Conservation (phyloP, 106 monocot genomes). For the Allium sativum region DNA sequence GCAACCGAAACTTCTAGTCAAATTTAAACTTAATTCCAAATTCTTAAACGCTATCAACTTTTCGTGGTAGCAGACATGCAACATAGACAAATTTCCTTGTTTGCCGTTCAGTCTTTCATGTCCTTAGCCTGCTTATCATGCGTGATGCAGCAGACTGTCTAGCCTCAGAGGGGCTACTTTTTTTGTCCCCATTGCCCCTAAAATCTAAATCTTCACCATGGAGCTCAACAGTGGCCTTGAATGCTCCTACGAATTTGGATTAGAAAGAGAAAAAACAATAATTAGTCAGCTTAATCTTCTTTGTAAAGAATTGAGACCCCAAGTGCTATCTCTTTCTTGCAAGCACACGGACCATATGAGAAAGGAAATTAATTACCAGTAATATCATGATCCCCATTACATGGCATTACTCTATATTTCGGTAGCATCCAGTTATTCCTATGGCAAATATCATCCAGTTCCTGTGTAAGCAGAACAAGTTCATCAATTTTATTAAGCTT, state of each 20-base stretch:
- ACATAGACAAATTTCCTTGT: too few species aligned
- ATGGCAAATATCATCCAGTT: constrained; percentile 36
- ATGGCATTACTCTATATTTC: constrained; percentile 39
- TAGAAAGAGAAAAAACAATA: too few species aligned
- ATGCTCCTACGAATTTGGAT: background rate
- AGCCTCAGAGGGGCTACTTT: constrained; percentile 11
- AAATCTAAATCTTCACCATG: constrained; percentile 11
- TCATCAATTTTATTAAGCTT: too few species aligned
- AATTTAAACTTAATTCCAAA: too few species aligned
- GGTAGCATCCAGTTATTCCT: constrained; percentile 38
- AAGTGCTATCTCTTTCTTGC: too few species aligned
- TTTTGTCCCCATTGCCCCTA: background rate
- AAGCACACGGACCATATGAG: too few species aligned
- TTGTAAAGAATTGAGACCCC: too few species aligned
- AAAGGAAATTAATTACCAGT: background rate
- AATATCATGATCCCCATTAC: constrained; percentile 15
- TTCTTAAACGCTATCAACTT: too few species aligned
- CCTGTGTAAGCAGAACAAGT: constrained; percentile 16
- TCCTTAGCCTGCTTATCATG: constrained; percentile 9
- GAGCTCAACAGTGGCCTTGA: constrained; percentile 1
- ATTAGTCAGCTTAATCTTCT: too few species aligned
- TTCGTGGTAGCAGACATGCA: too few species aligned
- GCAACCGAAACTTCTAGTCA: too few species aligned
- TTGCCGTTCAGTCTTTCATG: too few species aligned
- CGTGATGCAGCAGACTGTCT: constrained; percentile 10